phyloP scores from a whole-genome alignment of 2,329 filamentous ascomycete genomes.

The Exophiala xenobiotica region DNA sequence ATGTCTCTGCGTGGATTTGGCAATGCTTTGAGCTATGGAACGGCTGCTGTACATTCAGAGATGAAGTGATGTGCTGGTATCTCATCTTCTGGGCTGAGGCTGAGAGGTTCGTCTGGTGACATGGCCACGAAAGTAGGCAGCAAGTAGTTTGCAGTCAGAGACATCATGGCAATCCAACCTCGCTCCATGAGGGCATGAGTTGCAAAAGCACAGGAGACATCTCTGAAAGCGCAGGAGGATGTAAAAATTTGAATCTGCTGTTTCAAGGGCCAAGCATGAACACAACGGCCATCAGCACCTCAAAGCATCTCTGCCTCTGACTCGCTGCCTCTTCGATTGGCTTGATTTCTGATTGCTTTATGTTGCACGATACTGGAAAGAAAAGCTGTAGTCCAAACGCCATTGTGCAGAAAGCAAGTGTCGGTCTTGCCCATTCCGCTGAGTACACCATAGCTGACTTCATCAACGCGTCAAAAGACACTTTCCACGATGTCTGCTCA shows the following conservation, averaged over 20 bases:
- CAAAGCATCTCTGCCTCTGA: not conserved
- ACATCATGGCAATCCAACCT: not conserved
- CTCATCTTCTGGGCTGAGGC: not conserved
- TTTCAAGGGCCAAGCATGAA: not conserved
- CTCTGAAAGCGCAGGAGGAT: not conserved
- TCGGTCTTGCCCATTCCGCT: constrained; percentile 3
- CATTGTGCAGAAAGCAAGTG: not conserved
- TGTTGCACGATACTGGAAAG: not conserved
- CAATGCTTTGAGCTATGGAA: not conserved
- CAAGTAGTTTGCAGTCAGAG: not conserved
- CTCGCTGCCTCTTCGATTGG: not conserved
- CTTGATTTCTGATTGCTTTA: not conserved
- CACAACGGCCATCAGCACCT: not conserved
- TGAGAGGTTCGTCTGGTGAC: not conserved
- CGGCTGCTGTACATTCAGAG: not conserved
- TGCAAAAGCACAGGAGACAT: not conserved
- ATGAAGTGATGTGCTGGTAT: not conserved
- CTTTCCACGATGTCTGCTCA: not conserved
- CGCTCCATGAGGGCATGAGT: not conserved
- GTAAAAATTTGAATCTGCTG: not conserved
- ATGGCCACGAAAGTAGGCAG: not conserved
- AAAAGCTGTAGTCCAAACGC: constrained; percentile 2
- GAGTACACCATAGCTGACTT: constrained; percentile 11
- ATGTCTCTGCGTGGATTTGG: not conserved
- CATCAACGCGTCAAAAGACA: not conserved